A percentile compares a stretch with the other conserved stretches of the same genome.
Conservation (phyloP, 2,329 filamentous ascomycete genomes). For the Colletotrichum kahawae region DNA sequence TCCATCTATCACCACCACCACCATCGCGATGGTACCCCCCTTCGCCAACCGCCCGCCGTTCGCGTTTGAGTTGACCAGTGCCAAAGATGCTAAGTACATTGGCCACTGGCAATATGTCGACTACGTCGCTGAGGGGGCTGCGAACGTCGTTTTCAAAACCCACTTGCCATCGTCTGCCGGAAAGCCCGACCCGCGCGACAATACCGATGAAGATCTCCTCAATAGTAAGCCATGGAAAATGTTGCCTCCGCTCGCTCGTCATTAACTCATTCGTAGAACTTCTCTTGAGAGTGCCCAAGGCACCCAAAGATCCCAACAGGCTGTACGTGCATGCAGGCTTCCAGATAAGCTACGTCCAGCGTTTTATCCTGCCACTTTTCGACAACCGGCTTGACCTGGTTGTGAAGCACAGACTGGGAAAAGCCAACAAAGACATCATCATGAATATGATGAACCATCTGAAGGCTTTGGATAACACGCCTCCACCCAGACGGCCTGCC, state of each 20-base stretch:
- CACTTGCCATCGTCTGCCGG: neutral
- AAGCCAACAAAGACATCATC: conserved; percentile 44
- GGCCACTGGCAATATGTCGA: conserved; percentile 25
- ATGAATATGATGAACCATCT: conserved; percentile 45
- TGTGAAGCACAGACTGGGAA: conserved; percentile 59
- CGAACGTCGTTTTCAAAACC: conserved; percentile 72
- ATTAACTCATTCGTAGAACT: conserved; percentile 29
- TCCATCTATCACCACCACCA: neutral
- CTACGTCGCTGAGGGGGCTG: conserved; percentile 72
- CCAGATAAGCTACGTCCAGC: conserved; percentile 51
- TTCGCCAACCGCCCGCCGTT: neutral
- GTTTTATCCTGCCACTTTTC: conserved; percentile 62
- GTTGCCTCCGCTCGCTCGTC: neutral
- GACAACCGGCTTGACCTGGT: conserved; percentile 46
- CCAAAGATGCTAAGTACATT: conserved; percentile 4
- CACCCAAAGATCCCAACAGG: conserved; percentile 30
- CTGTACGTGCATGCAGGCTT: conserved; percentile 46
- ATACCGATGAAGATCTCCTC: neutral
- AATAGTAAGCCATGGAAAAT: neutral
- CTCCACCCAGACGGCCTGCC: neutral
- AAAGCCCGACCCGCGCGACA: neutral
- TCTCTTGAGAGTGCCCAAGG: conserved; percentile 44
- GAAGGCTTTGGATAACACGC: neutral
- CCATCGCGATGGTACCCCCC: neutral
- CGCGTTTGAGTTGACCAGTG: neutral